Conservation (phyloP, 768 basidiomycete genomes). For the Phaeotremella skinneri region DNA sequence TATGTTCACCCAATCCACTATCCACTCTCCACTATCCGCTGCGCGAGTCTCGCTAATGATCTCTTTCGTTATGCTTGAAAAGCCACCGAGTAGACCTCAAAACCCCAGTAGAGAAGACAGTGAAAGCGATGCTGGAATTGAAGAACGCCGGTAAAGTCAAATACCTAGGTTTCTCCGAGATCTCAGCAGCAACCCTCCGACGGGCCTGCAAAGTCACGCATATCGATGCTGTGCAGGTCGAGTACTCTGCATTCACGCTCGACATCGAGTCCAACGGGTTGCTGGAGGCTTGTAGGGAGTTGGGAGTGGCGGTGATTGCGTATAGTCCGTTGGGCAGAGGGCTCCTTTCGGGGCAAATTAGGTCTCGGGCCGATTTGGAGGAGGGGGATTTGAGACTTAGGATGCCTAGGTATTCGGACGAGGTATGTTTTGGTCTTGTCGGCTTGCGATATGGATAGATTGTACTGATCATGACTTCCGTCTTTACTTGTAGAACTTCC, state of each 20-base stretch:
- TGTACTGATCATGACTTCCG: neutral
- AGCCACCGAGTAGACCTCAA: slow-evolving; percentile 41
- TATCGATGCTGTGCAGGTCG: slow-evolving; percentile 47
- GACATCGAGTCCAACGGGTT: slow-evolving; percentile 48
- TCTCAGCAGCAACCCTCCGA: slow-evolving; percentile 43
- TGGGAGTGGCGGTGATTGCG: slow-evolving; percentile 55
- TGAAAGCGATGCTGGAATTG: slow-evolving; percentile 37
- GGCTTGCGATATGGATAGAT: neutral
- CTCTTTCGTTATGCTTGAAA: too few relatives aligned
- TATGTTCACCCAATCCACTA: too few relatives aligned
- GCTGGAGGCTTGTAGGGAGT: slow-evolving; percentile 52
- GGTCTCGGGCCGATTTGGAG: slow-evolving; percentile 30
- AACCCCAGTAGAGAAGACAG: slow-evolving; percentile 39
- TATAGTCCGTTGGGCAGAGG: slow-evolving; percentile 55
- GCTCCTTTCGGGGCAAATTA: slow-evolving; percentile 47
- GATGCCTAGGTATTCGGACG: slow-evolving; percentile 44
- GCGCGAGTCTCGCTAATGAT: too few relatives aligned
- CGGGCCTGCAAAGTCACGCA: slow-evolving; percentile 41
- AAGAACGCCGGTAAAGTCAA: slow-evolving; percentile 43
- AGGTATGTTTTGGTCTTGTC: slow-evolving; percentile 13
- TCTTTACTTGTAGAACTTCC: slow-evolving; percentile 40
- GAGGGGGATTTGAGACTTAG: slow-evolving; percentile 36
- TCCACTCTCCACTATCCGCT: too few relatives aligned
- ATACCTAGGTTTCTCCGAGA: slow-evolving; percentile 49
- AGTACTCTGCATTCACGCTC: slow-evolving; percentile 46